Evolutionary conservation across 176 grass and related monocot genomes (phyloP), one percentile per base, ranked within the genome.

Genomic region (Oryza longistaminata): DNA sequence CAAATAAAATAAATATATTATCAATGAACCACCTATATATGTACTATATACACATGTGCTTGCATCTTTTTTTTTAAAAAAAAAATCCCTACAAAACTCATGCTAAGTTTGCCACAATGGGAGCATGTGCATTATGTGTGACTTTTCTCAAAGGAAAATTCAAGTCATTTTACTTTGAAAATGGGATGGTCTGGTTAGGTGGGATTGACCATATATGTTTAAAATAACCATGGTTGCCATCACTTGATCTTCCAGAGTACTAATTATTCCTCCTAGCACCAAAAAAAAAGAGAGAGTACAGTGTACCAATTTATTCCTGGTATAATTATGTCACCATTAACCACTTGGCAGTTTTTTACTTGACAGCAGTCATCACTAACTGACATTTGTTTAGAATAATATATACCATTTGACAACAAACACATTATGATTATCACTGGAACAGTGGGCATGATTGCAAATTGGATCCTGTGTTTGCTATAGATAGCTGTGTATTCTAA

Each of bases 151-250:
- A 53, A 70, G 22, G 14, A 65, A 21, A 67, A 74, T 7, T 82
- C 1, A 7, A 64, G 43, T 74, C 72, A 45, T 39, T 70, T 34
- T 68, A 64, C 1, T 26, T 64, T 64, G 72, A 12, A 71, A 72
- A 10, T 31, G 13, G 66, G 86, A 78, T 72, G 86, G 72, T 15
- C 40, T 3, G 31, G 11, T 88, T 72, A 55, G 44, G 68, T 45
- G 60, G 24, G 24, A 43, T 79, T 67, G 75, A 79, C 74, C 45
- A 17, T 29, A 31, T 43, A 43, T 71, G 66, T 26, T 43, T 43
- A 43, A 43, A 43, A 10, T 11, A 43, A 10, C 42, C 31, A 7
- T 26, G 1, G 27, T 5, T 9, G 5, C 12, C 7, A 9, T 22
- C 22, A 27, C 53, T 58, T 58, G 1, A 26, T 7, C 26, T 25